Conservation (phyloP, 495 filamentous ascomycete species). For the Achaetomiella virescens region DNA sequence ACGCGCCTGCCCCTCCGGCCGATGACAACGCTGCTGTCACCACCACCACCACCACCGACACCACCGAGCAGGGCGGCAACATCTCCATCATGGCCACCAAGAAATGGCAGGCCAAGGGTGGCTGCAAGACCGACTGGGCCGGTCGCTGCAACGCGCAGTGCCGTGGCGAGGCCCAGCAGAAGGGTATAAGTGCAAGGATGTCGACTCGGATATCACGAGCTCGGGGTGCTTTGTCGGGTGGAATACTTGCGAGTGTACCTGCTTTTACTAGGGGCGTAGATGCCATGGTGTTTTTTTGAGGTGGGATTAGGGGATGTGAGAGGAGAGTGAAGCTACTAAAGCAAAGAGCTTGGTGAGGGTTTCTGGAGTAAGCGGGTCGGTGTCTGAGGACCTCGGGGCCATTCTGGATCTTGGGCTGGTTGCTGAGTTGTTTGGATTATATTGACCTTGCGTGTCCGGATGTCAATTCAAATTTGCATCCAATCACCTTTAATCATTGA, state of each 20-base stretch:
- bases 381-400: no score
- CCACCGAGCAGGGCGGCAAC: background rate
- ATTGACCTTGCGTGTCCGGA: no score
- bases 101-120: background rate
- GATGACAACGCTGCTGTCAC: background rate
- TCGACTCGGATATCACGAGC: conserved; percentile 1
- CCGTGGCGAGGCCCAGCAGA: background rate
- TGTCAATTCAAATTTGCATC: no score
- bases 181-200: background rate
- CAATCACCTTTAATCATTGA: no score
- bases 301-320: no score
- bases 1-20: background rate
- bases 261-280: no score
- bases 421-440: no score
- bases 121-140: conserved; percentile 3
- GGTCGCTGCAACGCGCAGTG: background rate
- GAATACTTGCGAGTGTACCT: conserved; percentile 2
- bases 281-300: no score
- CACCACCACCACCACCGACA: background rate
- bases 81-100: background rate
- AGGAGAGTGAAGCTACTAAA: no score
- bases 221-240: background rate
- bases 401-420: no score
- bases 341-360: no score
- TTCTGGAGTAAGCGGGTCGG: no score